phyloP scores from a whole-genome alignment of 2,329 filamentous ascomycete genomes.

The Curvularia eragrostidis region DNA sequence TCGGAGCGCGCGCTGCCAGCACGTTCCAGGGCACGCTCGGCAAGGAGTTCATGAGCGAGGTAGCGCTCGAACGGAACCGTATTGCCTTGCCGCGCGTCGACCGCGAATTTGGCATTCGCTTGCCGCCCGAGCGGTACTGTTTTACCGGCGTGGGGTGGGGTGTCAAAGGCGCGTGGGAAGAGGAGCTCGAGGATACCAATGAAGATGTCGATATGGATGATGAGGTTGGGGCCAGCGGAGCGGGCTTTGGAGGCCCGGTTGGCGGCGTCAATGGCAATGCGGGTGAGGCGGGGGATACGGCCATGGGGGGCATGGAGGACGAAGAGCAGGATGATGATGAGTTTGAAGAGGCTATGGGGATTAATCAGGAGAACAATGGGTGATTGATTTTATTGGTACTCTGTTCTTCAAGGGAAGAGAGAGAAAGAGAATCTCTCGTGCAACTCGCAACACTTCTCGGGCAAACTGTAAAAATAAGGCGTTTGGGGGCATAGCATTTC shows the following conservation, averaged over 20 bases:
- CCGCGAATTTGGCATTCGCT: constrained; percentile 62
- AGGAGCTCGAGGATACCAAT: constrained; percentile 66
- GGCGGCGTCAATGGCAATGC: constrained; percentile 30
- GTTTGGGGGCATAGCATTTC: constrained; percentile 6
- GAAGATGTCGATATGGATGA: constrained; percentile 69
- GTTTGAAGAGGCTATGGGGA: constrained; percentile 52
- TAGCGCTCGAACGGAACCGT: constrained; percentile 62
- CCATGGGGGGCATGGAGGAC: constrained; percentile 43
- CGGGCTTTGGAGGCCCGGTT: constrained; percentile 41
- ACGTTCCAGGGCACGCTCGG: constrained; percentile 68
- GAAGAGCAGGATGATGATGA: constrained; percentile 54
- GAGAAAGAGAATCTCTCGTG: too few species aligned
- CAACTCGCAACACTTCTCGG: too few species aligned
- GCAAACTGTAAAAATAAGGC: not conserved
- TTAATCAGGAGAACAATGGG: constrained; percentile 4
- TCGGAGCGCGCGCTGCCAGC: constrained; percentile 70
- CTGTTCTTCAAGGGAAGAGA: not conserved
- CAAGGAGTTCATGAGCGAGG: constrained; percentile 78
- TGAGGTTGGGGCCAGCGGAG: constrained; percentile 39
- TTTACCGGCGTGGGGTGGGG: constrained; percentile 48
- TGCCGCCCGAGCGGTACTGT: constrained; percentile 67
- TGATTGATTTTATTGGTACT: not conserved
- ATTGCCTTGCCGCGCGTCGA: constrained; percentile 54
- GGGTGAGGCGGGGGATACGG: constrained; percentile 35
- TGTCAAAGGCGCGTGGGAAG: constrained; percentile 63